These are phyloP conservation scores for Quercus mongolica DNA, from an alignment of 306 rosid genomes.

Conservation along the genomic window DNA sequence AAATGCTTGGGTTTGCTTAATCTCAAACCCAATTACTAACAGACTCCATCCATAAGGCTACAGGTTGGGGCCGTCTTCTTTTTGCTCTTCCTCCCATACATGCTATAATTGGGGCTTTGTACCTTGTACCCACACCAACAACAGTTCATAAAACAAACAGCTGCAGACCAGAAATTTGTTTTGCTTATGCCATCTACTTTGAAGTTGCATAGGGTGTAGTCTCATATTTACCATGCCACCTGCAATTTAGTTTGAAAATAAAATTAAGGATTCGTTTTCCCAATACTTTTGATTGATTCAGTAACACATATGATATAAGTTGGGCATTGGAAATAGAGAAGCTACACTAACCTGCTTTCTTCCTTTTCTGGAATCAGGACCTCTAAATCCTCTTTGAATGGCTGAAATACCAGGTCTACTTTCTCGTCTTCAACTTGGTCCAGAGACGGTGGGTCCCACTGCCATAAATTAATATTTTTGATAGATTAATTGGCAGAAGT, in stretches of 20 bases:
- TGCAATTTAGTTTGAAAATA: slow-evolving; percentile 26
- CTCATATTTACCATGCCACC: slow-evolving; percentile 87
- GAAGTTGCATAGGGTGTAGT: slow-evolving; percentile 49
- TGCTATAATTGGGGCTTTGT: too few species aligned
- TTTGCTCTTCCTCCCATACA: too few species aligned
- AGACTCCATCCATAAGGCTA: too few species aligned
- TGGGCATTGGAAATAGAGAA: background rate
- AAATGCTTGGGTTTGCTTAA: too few species aligned
- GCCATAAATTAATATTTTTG: slow-evolving; percentile 14
- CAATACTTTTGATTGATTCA: background rate
- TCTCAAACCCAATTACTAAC: too few species aligned
- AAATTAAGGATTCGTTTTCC: background rate
- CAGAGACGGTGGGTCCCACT: slow-evolving; percentile 82
- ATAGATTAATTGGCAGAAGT: background rate
- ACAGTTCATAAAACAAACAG: background rate
- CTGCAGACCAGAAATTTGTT: slow-evolving; percentile 2
- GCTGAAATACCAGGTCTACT: slow-evolving; percentile 58
- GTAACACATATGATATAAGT: background rate
- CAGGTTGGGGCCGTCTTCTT: too few species aligned
- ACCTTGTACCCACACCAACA: background rate
- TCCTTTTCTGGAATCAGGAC: slow-evolving; percentile 63
- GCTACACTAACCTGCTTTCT: slow-evolving; percentile 49
- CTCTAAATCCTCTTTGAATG: slow-evolving; percentile 64
- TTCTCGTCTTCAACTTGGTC: slow-evolving; percentile 52
- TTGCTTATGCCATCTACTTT: slow-evolving; percentile 19